Evolutionary conservation across 2,329 filamentous ascomycete genomes (phyloP), one percentile per base, ranked within the genome.

Genomic region (Fusarium sp.): DNA sequence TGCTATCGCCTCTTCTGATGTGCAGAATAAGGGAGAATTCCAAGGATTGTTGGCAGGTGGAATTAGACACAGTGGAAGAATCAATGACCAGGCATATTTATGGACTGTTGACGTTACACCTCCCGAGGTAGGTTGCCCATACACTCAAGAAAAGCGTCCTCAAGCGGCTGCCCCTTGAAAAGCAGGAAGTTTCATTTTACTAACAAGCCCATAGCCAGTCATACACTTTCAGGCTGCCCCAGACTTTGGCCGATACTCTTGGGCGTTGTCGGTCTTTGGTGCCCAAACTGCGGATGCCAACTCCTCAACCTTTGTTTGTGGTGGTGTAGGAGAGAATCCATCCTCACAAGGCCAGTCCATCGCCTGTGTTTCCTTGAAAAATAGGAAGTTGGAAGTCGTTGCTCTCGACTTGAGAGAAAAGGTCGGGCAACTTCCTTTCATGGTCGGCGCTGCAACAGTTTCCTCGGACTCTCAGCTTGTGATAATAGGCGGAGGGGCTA

Each of bases 401-500:
- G 28, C 68, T 14, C 49, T 47, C 15, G 56, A 50, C 4, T n/a
- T 56, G 14, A 48, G 38, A 19, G 59, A 55, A 3, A 56, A 52
- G 6, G 45, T 20, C 10, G 43, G 48, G 4, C 32, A 60, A 11
- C 61, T 69, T 53, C 93, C 93, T 14, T 82, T 97, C 7, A 83
- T 97, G 48, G 83, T 93, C 49, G 93, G 94, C 3, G 85, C 89
- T 55, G 88, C 88, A 6, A 81, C 85, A 9, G 77, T 85, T 15
- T 74, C 80, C 26, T 78, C 84, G 1, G 79, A 80, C 40, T 79
- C 82, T 28, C 78, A 84, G 19, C 71, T 94, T 4, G 72, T 92
- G 11, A 79, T 96, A 9, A 77, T 91, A 46, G 93, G 93, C 2
- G 94, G 94, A 17, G 94, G 93, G 36, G 93, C 91, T 17, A 92